A percentile compares a stretch with the other conserved stretches of the same genome.
Conservation (phyloP, 2,329 filamentous ascomycete species). For the Aureobasidium melanogenum region DNA sequence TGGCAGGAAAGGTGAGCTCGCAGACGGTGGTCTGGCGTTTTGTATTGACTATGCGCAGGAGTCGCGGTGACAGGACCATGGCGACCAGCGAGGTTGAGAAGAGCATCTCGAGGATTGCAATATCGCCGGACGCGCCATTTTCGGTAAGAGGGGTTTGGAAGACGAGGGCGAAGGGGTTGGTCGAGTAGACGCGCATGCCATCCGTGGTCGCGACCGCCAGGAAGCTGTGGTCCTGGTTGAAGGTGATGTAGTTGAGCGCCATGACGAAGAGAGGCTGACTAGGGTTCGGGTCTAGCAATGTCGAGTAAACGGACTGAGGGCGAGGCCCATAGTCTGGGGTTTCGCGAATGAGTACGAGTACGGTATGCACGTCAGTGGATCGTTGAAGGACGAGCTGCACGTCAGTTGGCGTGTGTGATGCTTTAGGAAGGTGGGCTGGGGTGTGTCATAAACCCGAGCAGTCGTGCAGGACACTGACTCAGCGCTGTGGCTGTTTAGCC, state of each 20-base stretch:
- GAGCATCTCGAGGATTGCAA: constrained; percentile 95
- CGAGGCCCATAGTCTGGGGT: not conserved
- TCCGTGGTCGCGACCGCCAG: constrained; percentile 93
- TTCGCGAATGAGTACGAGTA: not conserved
- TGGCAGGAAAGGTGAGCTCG: constrained; percentile 97
- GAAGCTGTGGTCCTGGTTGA: constrained; percentile 98
- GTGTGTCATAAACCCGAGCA: not conserved
- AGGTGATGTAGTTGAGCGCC: constrained; percentile 89
- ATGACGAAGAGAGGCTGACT: not conserved
- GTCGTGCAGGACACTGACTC: not conserved
- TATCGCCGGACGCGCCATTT: constrained; percentile 52
- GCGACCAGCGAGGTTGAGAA: constrained; percentile 97
- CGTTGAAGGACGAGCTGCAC: not conserved
- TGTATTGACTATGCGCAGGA: constrained; percentile 94
- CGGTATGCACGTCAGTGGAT: not conserved
- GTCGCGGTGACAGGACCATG: constrained; percentile 80
- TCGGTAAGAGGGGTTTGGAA: constrained; percentile 75
- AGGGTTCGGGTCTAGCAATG: not conserved
- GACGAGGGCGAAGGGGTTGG: constrained; percentile 89
- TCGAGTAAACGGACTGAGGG: not conserved
- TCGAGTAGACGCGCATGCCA: constrained; percentile 94
- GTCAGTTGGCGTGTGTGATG: not conserved
- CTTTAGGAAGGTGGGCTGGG: not conserved
- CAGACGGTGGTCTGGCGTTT: constrained; percentile 87
- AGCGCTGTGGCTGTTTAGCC: not conserved